Conservation (phyloP, 2,329 filamentous ascomycete genomes). For the Leptographium procerum region DNA sequence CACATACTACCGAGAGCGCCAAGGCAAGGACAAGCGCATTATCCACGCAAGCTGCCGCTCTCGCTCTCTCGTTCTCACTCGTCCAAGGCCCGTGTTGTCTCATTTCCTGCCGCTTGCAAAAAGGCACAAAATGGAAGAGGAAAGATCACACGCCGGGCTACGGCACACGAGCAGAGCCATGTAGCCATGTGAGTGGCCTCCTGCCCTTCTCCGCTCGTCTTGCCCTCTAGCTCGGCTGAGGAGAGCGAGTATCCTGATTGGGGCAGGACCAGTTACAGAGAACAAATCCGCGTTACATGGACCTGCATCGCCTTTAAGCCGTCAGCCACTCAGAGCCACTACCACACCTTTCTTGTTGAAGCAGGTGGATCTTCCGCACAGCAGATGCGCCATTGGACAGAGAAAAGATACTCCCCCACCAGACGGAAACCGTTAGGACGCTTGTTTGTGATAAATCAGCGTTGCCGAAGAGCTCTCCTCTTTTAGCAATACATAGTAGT, state of each 20-base stretch:
- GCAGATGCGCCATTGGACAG: background rate
- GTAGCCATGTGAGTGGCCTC: background rate
- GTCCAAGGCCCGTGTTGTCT: background rate
- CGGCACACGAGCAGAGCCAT: background rate
- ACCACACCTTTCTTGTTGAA: background rate
- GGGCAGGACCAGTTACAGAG: background rate
- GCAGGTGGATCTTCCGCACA: background rate
- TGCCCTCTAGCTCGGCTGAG: background rate
- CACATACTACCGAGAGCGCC: no score
- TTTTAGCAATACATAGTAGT: no score
- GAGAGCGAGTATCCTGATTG: background rate
- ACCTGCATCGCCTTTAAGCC: background rate
- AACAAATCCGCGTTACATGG: background rate
- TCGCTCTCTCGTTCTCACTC: no score
- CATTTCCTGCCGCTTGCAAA: background rate
- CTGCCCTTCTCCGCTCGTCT: background rate
- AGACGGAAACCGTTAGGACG: background rate
- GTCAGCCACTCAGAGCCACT: background rate
- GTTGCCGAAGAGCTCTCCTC: background rate
- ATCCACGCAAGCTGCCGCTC: no score
- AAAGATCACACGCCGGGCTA: background rate
- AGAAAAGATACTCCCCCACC: background rate
- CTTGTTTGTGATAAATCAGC: background rate
- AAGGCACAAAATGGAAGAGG: background rate
- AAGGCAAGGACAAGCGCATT: background rate